Base-by-base conservation (phyloP, 371 early-diverging fungal genomes). In the Pancytospora philotis region DNA sequence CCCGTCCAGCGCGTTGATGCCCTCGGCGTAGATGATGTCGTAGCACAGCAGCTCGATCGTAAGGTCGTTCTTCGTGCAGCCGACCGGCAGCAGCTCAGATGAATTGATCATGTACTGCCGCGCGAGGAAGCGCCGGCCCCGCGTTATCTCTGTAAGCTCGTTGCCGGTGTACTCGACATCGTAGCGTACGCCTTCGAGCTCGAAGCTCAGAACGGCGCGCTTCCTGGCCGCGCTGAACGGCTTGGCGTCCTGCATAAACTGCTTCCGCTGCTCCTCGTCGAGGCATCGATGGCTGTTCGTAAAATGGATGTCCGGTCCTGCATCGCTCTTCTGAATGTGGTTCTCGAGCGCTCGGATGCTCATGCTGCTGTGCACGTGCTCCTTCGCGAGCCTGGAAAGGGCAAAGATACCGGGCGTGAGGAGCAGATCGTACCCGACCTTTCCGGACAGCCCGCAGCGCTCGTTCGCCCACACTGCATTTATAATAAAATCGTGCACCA, bases 401-500 rank as follows among this genome's bases (percentile, higher is more conserved):
- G 49, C 45, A 60, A 68, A 60, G 31, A 38, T 55, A 16, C 68
- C 68, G 28, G 61, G 61, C 22, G 16, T 1, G 22, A 60, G 53
- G 22, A 4, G 3, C 19, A 62, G 3, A 25, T 27, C 30, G 30
- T 38, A 31, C 25, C 3, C 19, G 19, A 53, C 55, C 62, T 65
- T 56, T 65, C 6, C 38, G 16, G 16, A 61, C 6, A 28, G 25
- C 56, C 28, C 22, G 30, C 25, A 4, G 28, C 27, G 3, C 22
- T 45, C 10, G 25, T 35, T 41, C 34, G 69, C 22, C 52, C 34
- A 58, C 34, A 45, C 30, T 8, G 56, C 34, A 34, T 64, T 64
- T 4, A 65, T 49, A 34, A 71, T 38, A 36, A 65, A 64, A 37
- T 71, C 60, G 30, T 39, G 61, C 13, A 64, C 2, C 22, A 37